Evolutionary conservation across 129 eudicot genomes (phyloP).

Genomic region (Apium graveolens): DNA sequence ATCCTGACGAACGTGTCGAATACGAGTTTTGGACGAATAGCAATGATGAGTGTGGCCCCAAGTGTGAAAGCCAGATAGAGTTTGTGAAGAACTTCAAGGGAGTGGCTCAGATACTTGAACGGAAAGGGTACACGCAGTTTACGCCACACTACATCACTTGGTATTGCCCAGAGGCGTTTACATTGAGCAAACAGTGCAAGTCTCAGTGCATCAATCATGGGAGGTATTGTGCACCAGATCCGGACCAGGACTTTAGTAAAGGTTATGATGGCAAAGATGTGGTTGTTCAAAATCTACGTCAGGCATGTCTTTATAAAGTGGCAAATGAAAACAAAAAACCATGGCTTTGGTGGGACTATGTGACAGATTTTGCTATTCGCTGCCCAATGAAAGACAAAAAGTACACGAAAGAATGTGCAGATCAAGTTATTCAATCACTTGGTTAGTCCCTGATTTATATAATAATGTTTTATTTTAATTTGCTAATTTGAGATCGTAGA

Average conservation of each 20-base stretch:
- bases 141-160: slow-evolving; percentile 89
- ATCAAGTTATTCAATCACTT: slow-evolving; percentile 54
- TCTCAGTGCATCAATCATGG: slow-evolving; percentile 87
- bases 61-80: slow-evolving; percentile 62
- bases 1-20: slow-evolving; percentile 87
- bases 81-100: slow-evolving; percentile 67
- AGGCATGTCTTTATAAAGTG: slow-evolving; percentile 61
- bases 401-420: slow-evolving; percentile 63
- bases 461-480: background rate
- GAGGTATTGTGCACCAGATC: slow-evolving; percentile 87
- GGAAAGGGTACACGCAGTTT: slow-evolving; percentile 66
- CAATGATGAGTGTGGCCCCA: slow-evolving; percentile 84
- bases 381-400: slow-evolving; percentile 72
- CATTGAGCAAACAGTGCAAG: slow-evolving; percentile 55
- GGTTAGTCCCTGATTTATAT: slow-evolving; percentile 36
- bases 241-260: slow-evolving; percentile 67
- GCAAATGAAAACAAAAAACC: slow-evolving; percentile 75
- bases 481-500: slow-evolving; percentile 15
- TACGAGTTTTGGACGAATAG: slow-evolving; percentile 90
- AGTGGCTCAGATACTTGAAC: slow-evolving; percentile 67
- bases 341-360: slow-evolving; percentile 95
- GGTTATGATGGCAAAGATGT: slow-evolving; percentile 81
- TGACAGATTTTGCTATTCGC: slow-evolving; percentile 58
- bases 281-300: slow-evolving; percentile 67
- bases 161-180: slow-evolving; percentile 80